phyloP scores from a whole-genome alignment of 257 asterid species.

The Primulina eburnea region DNA sequence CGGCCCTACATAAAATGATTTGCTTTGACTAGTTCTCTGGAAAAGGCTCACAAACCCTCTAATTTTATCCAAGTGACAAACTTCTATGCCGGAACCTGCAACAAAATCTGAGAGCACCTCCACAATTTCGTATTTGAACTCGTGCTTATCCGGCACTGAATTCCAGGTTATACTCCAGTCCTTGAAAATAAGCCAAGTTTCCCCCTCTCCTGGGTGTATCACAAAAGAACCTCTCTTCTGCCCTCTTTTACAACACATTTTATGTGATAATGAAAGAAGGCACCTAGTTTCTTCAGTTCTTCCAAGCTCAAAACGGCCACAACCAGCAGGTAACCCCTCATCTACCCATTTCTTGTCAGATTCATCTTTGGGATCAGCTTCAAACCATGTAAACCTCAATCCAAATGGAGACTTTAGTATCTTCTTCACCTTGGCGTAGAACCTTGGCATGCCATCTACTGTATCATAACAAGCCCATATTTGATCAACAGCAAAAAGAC shows the following conservation, averaged over 20 bases:
- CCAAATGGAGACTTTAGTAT: constrained; percentile 40
- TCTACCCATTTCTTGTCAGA: constrained; percentile 35
- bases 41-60: constrained; percentile 54
- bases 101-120: constrained; percentile 51
- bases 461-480: constrained; percentile 66
- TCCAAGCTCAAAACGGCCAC: constrained; percentile 53
- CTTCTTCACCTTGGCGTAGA: constrained; percentile 46
- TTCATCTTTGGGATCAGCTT: constrained; percentile 41
- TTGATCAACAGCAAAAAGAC: constrained; percentile 37
- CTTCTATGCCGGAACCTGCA: constrained; percentile 32
- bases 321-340: constrained; percentile 43
- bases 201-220: constrained; percentile 54
- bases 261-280: constrained; percentile 45
- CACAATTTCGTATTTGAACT: constrained; percentile 48
- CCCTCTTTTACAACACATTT: constrained; percentile 39
- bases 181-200: constrained; percentile 57
- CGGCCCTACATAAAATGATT: constrained; percentile 28
- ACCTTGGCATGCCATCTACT: constrained; percentile 63
- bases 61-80: constrained; percentile 45
- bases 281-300: constrained; percentile 16
- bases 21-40: constrained; percentile 27
- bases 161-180: constrained; percentile 54
- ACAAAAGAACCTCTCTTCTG: constrained; percentile 25
- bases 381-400: constrained; percentile 49
- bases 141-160: constrained; percentile 29